A percentile compares a stretch with the other conserved stretches of the same genome.
These are phyloP conservation scores for Populus ilicifolia DNA, from an alignment of 345 rosid genomes.

Conservation along the genomic window DNA sequence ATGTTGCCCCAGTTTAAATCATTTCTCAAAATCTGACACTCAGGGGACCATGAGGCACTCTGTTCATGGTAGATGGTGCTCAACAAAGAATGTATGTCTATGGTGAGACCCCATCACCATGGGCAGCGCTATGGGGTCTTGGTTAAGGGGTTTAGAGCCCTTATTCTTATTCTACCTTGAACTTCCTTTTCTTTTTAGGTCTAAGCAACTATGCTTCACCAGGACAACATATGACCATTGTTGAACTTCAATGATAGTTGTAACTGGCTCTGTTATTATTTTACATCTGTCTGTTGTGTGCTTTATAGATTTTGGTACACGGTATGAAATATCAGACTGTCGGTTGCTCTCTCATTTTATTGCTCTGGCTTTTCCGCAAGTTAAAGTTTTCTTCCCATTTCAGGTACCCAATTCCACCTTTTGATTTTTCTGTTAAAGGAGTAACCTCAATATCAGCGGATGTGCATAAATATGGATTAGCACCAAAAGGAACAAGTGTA, in stretches of 20 bases:
- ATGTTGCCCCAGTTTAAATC: neutral
- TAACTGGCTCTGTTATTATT: neutral
- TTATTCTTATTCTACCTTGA: neutral
- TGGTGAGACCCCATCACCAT: neutral
- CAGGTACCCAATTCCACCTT: conserved; percentile 79
- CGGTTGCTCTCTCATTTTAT: neutral
- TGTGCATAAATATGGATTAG: conserved; percentile 94
- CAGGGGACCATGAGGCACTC: too few species aligned
- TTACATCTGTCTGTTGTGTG: neutral
- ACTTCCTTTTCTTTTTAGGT: neutral
- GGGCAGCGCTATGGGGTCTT: neutral
- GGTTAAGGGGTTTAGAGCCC: neutral
- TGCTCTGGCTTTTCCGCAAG: neutral
- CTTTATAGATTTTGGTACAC: neutral
- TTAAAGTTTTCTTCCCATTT: conserved; percentile 8
- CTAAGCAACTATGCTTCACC: neutral
- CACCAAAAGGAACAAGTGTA: conserved; percentile 92
- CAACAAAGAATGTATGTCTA: neutral
- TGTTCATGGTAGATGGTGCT: neutral
- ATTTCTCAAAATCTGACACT: neutral
- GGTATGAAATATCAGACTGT: neutral
- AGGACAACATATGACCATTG: neutral
- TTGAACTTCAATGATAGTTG: neutral
- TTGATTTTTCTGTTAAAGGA: conserved; percentile 83
- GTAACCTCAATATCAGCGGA: conserved; percentile 88